A percentile compares a stretch with the other conserved stretches of the same genome.
phyloP scores from a whole-genome alignment of 805 yeast genomes.

The Zygosaccharomyces bisporus region DNA sequence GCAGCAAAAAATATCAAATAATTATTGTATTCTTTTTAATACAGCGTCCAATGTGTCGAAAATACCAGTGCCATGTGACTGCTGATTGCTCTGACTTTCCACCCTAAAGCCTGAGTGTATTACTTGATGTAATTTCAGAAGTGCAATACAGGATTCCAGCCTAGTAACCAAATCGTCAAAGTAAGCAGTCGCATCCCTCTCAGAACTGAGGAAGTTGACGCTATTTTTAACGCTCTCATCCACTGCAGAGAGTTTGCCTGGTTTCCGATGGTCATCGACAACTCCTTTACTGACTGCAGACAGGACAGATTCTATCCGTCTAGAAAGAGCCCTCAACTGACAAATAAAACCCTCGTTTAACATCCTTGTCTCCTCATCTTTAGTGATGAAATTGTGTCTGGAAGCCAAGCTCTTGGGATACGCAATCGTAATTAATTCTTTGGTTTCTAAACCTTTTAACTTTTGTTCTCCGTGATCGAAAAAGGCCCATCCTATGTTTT shows the following conservation, averaged over 20 bases:
- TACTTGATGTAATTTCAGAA: slow-evolving; percentile 43
- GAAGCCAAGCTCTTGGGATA: slow-evolving; percentile 65
- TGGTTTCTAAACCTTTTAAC: slow-evolving; percentile 90
- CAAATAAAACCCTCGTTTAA: slow-evolving; percentile 42
- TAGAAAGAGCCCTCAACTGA: slow-evolving; percentile 50
- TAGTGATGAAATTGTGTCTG: slow-evolving; percentile 49
- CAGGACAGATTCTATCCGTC: slow-evolving; percentile 56
- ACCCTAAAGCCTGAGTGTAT: slow-evolving; percentile 20
- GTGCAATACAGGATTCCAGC: slow-evolving; percentile 55
- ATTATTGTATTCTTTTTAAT: slow-evolving; percentile 11
- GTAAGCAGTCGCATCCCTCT: slow-evolving; percentile 48
- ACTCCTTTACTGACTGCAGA: slow-evolving; percentile 47
- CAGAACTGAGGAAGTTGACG: slow-evolving; percentile 18
- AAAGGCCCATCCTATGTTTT: slow-evolving; percentile 64
- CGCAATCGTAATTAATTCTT: slow-evolving; percentile 75
- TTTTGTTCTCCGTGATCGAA: slow-evolving; percentile 79
- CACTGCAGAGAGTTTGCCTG: slow-evolving; percentile 8
- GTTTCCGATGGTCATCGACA: slow-evolving; percentile 18
- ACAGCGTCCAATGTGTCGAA: slow-evolving; percentile 32
- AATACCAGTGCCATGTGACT: slow-evolving; percentile 13
- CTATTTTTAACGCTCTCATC: slow-evolving; percentile 12
- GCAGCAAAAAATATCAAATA: background rate
- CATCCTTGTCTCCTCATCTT: slow-evolving; percentile 32
- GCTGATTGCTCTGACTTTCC: slow-evolving; percentile 14
- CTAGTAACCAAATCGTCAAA: slow-evolving; percentile 66